A percentile compares a stretch with the other conserved stretches of the same genome.
Conservation (phyloP, 495 filamentous ascomycete genomes). For the Penicillium daleae region DNA sequence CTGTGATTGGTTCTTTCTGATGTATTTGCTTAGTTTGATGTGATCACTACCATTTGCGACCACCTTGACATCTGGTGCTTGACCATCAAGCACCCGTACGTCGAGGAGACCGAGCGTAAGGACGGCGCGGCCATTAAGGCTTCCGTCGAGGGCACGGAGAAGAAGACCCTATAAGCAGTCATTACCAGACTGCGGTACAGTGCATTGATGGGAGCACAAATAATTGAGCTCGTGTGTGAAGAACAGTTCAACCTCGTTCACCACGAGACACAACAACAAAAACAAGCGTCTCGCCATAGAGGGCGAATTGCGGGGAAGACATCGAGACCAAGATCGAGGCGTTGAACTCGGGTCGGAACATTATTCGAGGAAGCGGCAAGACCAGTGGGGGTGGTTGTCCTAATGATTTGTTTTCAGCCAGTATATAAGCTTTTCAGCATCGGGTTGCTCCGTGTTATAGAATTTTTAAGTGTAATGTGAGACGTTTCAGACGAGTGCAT, state of each 20-base stretch:
- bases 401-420: slow-evolving; percentile 28
- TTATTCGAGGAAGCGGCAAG: slow-evolving; percentile 7
- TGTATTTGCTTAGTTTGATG: slow-evolving; percentile 61
- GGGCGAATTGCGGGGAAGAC: slow-evolving; percentile 17
- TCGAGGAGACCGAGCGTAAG: slow-evolving; percentile 37
- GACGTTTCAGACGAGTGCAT: slow-evolving; percentile 10
- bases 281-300: background rate
- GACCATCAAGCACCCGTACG: slow-evolving; percentile 77
- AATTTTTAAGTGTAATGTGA: slow-evolving; percentile 28
- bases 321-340: slow-evolving; percentile 7
- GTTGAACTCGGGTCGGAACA: background rate
- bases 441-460: slow-evolving; percentile 12
- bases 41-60: slow-evolving; percentile 96
- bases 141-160: slow-evolving; percentile 28
- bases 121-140: slow-evolving; percentile 25
- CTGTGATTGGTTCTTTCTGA: background rate
- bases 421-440: slow-evolving; percentile 22
- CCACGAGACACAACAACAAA: slow-evolving; percentile 8
- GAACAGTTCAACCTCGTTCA: slow-evolving; percentile 27
- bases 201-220: background rate
- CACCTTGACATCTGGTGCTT: slow-evolving; percentile 98
- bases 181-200: background rate
- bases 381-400: slow-evolving; percentile 11
- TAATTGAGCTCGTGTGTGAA: slow-evolving; percentile 13
- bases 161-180: slow-evolving; percentile 37